Conservation (phyloP, 2,329 filamentous ascomycete genomes). For the Cryphonectria nitschkei region DNA sequence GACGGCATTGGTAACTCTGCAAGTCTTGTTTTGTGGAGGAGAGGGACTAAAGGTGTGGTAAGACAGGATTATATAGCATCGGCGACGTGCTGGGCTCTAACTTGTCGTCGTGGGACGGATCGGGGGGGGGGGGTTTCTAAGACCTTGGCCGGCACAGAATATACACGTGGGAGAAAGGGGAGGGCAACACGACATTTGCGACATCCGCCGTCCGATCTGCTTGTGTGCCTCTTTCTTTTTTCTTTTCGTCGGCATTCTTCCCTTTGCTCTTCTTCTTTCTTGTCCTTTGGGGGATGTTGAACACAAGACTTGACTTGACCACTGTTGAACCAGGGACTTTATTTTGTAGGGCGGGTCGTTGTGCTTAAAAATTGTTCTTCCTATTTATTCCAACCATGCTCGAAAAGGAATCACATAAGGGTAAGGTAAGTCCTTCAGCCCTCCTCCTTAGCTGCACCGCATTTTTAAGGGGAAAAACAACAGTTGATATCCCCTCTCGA, state of each 20-base stretch:
- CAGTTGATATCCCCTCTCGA: neutral
- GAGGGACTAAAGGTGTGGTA: neutral
- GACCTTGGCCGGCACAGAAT: neutral
- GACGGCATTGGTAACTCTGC: neutral
- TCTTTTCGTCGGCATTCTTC: neutral
- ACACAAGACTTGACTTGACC: neutral
- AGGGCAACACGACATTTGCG: neutral
- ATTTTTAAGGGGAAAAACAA: neutral
- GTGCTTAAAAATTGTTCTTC: no score
- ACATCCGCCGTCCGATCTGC: neutral
- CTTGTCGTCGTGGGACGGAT: neutral
- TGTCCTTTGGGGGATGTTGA: neutral
- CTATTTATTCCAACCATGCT: neutral
- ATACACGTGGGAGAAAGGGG: neutral
- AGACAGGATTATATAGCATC: neutral
- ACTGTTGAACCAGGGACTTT: no score
- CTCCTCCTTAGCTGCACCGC: neutral
- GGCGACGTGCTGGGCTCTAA: neutral
- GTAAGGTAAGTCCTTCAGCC: neutral
- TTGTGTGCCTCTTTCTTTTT: neutral
- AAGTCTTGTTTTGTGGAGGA: neutral
- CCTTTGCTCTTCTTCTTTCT: no score
- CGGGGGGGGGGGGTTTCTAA: neutral
- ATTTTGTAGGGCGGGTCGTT: neutral
- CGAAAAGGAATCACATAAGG: neutral